phyloP scores from a whole-genome alignment of 2,329 filamentous ascomycete genomes.

The Monilinia laxa region DNA sequence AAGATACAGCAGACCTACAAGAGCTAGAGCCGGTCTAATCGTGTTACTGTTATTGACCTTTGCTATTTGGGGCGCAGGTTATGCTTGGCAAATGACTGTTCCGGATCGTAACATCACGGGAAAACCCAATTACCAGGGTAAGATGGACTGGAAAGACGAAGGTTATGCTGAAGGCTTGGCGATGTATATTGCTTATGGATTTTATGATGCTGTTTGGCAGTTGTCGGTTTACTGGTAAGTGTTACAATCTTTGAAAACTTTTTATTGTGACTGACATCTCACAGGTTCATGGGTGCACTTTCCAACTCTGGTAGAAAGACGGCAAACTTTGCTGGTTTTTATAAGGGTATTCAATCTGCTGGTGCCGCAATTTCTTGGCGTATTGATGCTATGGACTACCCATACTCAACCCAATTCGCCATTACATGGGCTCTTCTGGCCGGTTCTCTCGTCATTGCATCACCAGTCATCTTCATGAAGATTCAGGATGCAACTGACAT shows the following conservation, averaged over 20 bases:
- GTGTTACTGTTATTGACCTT: constrained; percentile 68
- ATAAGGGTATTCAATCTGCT: constrained; percentile 83
- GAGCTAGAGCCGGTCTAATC: constrained; percentile 62
- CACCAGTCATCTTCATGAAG: constrained; percentile 73
- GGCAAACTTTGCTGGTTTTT: constrained; percentile 84
- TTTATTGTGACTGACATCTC: constrained; percentile 22
- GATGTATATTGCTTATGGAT: constrained; percentile 83
- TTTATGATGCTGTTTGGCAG: constrained; percentile 87
- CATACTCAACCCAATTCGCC: constrained; percentile 71
- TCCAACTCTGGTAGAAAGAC: constrained; percentile 88
- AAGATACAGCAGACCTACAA: constrained; percentile 58
- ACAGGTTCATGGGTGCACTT: constrained; percentile 81
- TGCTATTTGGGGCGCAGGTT: constrained; percentile 77
- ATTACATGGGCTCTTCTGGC: constrained; percentile 72
- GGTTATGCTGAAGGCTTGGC: constrained; percentile 76
- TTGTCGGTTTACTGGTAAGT: constrained; percentile 79
- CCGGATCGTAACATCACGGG: constrained; percentile 53
- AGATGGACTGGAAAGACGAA: constrained; percentile 48
- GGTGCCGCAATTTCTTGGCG: constrained; percentile 73
- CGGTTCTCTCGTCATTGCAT: constrained; percentile 70
- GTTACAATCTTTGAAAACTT: constrained; percentile 54
- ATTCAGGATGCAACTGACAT: constrained; percentile 75
- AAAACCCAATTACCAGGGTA: constrained; percentile 16
- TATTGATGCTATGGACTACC: constrained; percentile 59
- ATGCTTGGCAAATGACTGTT: constrained; percentile 65